These are phyloP conservation scores for Eimeria sp. DNA, from an alignment of 169 alveolate genomes.

Conservation along the genomic window DNA sequence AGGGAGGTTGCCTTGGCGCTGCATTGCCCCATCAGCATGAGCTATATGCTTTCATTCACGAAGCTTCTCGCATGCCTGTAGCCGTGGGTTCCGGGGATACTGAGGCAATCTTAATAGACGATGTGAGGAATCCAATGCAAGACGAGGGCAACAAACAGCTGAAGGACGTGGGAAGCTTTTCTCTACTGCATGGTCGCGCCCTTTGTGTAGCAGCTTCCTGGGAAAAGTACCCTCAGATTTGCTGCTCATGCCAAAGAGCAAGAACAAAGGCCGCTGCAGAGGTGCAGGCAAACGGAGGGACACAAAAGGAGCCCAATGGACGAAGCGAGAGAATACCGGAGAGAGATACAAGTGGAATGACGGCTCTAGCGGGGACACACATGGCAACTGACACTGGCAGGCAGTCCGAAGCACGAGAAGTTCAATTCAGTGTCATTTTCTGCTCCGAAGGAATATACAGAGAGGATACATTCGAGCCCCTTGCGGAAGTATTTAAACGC, in stretches of 20 bases:
- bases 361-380: too few species aligned
- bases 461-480: constrained; percentile 46
- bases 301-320: neutral
- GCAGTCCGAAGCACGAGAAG: neutral
- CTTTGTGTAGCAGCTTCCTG: constrained; percentile 51
- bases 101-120: neutral
- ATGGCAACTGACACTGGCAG: neutral
- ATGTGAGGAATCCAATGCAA: neutral
- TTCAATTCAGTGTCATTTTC: constrained; percentile 3
- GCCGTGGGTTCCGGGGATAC: neutral
- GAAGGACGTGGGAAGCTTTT: neutral
- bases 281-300: neutral
- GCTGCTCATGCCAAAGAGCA: constrained; percentile 22
- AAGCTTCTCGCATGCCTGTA: neutral
- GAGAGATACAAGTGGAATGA: neutral
- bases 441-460: constrained; percentile 67
- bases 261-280: neutral
- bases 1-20: neutral
- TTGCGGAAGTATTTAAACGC: neutral
- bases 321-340: neutral
- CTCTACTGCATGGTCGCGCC: constrained; percentile 26
- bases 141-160: neutral
- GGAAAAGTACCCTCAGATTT: neutral
- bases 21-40: constrained; percentile 12
- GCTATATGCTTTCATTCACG: neutral